Base-by-base conservation (phyloP, 176 grass and related monocot species). In the Canna indica region DNA sequence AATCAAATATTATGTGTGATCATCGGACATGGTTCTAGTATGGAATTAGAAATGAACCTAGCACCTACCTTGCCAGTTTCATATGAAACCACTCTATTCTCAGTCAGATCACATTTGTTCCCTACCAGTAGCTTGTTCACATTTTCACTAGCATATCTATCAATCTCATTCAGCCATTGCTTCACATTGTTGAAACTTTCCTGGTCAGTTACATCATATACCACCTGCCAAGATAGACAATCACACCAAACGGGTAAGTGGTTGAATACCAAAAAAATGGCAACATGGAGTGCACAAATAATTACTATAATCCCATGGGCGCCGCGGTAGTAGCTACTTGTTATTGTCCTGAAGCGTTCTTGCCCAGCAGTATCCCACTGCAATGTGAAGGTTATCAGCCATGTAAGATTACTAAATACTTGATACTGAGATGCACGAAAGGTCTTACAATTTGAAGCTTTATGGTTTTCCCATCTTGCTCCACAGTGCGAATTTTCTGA, bases 391-490 rank as follows among this genome's bases (percentile, higher is more conserved):
- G 24, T 11, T 59, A 71, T 0, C 7, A 9, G 71, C 17, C 64
- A 12, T 44, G 80, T 46, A 84, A 48, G 52, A 24, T 32, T 18
- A 16, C 41, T 67, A 11, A 26, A 20, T 6, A 16, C 70, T 26
- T 1, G 7, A 67, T 11, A 67, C 18, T 72, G 31, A 64, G 75
- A n/a, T 4, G 61, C 2, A 10, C 38, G 47, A 56, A 22, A 63
- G 58, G 10, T 62, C 84, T 84, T 80, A 91, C 88, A 35, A 91
- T 87, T 79, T 91, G 88, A 47, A 91, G 84, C 58, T 91, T 91
- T 79, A 91, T 91, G 5, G 88, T 91, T 79, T 91, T 91, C 73
- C 76, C 88, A 84, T 91, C 88, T 81, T 87, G 88, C 73, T 91
- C 84, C 16, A 91, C 79, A 0, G 88, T 91, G 18, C 84, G 88